phyloP scores from a whole-genome alignment of 495 filamentous ascomycete genomes.

The Alectoria sarmentosa region DNA sequence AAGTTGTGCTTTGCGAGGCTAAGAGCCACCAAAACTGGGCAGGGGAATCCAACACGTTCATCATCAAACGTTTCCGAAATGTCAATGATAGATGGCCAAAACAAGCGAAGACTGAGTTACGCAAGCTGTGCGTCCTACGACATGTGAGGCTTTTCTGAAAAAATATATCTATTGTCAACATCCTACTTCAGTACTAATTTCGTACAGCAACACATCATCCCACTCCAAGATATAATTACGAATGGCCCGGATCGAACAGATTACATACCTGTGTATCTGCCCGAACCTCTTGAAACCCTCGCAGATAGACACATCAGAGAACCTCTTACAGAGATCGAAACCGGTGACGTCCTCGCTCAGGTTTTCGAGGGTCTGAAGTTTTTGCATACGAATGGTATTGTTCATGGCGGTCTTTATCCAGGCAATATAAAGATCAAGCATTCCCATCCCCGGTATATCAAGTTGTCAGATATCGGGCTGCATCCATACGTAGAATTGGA shows the following conservation, averaged over 20 bases:
- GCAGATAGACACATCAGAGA: neutral
- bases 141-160: neutral
- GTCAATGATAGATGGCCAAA: neutral
- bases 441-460: neutral
- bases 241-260: neutral
- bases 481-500: neutral
- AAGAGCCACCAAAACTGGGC: neutral
- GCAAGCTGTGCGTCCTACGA: neutral
- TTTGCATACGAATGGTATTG: neutral
- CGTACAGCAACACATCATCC: neutral
- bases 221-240: neutral
- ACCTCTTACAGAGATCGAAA: neutral
- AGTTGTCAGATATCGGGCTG: neutral
- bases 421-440: neutral
- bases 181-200: neutral
- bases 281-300: neutral
- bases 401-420: neutral
- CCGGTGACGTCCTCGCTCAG: neutral
- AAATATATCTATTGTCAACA: too few relatives aligned
- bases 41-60: neutral
- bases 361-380: neutral
- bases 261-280: neutral
- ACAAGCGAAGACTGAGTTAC: neutral
- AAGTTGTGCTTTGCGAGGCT: neutral
- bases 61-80: neutral